Evolutionary conservation across 2,329 filamentous ascomycete genomes (phyloP), one percentile per base, ranked within the genome.

Genomic region (Stromatinia cepivora): DNA sequence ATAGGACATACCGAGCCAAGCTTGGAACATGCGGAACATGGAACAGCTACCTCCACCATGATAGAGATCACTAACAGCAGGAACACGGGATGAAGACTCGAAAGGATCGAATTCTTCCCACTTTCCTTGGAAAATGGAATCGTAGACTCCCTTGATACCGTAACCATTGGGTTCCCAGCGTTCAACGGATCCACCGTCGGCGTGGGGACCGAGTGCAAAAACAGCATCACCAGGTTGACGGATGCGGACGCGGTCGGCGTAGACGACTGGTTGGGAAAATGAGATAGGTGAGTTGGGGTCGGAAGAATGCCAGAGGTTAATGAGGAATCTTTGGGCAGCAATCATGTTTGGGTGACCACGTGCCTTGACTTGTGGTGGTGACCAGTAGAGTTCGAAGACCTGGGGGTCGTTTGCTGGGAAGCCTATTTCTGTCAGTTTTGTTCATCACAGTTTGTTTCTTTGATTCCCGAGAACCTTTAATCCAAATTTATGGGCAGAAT

Each of bases 11-110:
- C 86, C 87, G 66, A 97, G 80, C 94, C 94, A 97, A 25, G 93
- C 94, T 80, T 97, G 94, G 79, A 92, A 94, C 85, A 93, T 91
- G 52, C 94, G 86, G 80, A 97, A 93, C 83, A 93, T 92, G 58
- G 86, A 90, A 80, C 92, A 97, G 0, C 91, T 89, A 0, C 94
- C 93, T 0, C 93, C 85, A 0, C 93, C 92, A 64, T 92, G 85
- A 78, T 97, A 95, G 46, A 94, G 81, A 79, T 97, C 90, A 71
- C 87, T 89, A 3, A 88, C 85, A 4, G 90, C 92, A 0, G 81
- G 80, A 0, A 94, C 83, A 5, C 94, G 86, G 9, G 86, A 85
- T 72, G 86, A 88, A 0, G 88, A 88, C 75, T 97, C 92, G 87
- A 90, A 97, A 0, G 93, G 87, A 76, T 97, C 92, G 76, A 92